Conservation (phyloP, 179 eudicot genomes). For the Beta lomatogona region DNA sequence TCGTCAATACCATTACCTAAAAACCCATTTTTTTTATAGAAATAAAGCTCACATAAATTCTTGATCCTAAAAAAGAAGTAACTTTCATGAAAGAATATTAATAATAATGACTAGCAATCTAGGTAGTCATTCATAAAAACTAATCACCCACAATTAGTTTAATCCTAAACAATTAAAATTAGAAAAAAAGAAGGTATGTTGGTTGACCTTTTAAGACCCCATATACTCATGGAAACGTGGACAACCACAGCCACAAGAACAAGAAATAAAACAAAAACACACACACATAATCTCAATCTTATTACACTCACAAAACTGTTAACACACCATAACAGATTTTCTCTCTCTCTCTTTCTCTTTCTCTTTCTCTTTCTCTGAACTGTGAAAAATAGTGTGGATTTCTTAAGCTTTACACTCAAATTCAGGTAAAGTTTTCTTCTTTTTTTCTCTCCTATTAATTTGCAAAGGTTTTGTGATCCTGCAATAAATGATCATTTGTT, state of each 20-base stretch:
- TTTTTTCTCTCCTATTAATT: too few species aligned
- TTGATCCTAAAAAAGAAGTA: too few species aligned
- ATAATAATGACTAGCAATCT: too few species aligned
- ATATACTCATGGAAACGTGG: neutral
- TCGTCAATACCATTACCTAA: too few species aligned
- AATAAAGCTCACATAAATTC: too few species aligned
- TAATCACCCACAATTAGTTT: too few species aligned
- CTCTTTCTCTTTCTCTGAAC: neutral
- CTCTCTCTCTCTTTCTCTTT: too few species aligned
- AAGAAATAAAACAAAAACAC: slow-evolving; percentile 1
- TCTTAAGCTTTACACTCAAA: neutral
- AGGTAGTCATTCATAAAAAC: too few species aligned
- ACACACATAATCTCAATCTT: neutral
- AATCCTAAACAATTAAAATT: too few species aligned
- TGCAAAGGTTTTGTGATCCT: neutral
- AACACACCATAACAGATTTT: neutral
- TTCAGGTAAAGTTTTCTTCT: neutral
- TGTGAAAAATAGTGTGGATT: neutral
- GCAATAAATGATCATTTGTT: neutral
- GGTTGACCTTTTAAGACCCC: neutral
- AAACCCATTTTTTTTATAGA: too few species aligned
- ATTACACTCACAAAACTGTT: neutral
- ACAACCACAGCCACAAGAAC: slow-evolving; percentile 16
- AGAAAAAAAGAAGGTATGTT: too few species aligned
- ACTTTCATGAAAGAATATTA: too few species aligned